phyloP scores from a whole-genome alignment of 352 stramenopile genomes.

The Globisporangium irregulare region DNA sequence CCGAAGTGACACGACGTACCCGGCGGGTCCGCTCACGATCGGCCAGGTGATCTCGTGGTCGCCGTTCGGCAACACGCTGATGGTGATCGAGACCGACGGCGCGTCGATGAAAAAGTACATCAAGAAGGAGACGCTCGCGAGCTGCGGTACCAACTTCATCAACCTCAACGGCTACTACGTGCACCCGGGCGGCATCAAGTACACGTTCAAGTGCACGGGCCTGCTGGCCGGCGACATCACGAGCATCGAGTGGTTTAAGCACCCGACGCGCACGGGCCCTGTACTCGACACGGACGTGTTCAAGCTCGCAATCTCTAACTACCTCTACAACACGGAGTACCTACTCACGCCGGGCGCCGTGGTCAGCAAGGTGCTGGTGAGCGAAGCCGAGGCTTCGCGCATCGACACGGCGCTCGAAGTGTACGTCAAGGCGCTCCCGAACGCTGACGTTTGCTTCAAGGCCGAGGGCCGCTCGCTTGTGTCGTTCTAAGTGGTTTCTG shows the following conservation, averaged over 20 bases:
- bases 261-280: slow-evolving; percentile 13
- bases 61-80: slow-evolving; percentile 25
- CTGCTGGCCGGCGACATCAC: slow-evolving; percentile 22
- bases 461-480: slow-evolving; percentile 9
- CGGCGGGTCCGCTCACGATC: slow-evolving; percentile 18
- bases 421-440: slow-evolving; percentile 4
- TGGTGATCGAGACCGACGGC: slow-evolving; percentile 30
- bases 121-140: slow-evolving; percentile 27
- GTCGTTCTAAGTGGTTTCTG: too few relatives aligned
- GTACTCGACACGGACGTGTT: slow-evolving; percentile 16
- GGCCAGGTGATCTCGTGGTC: slow-evolving; percentile 27
- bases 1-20: slow-evolving; percentile 21
- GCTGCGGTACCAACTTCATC: slow-evolving; percentile 26
- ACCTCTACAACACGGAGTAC: slow-evolving; percentile 14
- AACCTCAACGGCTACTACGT: slow-evolving; percentile 37
- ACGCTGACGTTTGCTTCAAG: too few relatives aligned
- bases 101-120: slow-evolving; percentile 41
- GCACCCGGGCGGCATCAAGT: slow-evolving; percentile 45
- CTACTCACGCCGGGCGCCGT: slow-evolving; percentile 32
- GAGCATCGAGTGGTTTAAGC: slow-evolving; percentile 36
- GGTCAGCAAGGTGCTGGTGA: slow-evolving; percentile 30
- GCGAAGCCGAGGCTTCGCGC: slow-evolving; percentile 48
- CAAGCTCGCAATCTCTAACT: slow-evolving; percentile 23
- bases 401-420: slow-evolving; percentile 28
- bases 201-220: slow-evolving; percentile 26